Evolutionary conservation across 192 early-diverging fungal species (phyloP), one percentile per base, ranked within the genome.

Genomic region (Coemansia sp.): DNA sequence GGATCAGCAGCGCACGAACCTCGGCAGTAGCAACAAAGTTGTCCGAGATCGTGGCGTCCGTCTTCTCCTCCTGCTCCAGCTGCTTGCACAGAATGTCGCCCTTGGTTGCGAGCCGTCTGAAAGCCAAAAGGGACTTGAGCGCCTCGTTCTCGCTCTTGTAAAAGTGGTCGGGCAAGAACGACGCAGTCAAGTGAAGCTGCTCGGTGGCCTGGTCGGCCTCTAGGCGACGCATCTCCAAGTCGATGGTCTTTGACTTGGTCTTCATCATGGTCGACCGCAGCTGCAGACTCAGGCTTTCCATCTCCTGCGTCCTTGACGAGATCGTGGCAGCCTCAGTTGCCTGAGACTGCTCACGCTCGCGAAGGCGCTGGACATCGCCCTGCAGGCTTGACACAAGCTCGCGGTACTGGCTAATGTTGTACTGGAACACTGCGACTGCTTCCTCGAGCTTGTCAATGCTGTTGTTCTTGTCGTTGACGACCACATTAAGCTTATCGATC

Each of bases 121-220:
- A 88, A 33, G 94, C 65, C 33, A 98, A 70, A 40, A 95, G 45
- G 30, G 89, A 82, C 16, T 81, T 74, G 21, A 96, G 87, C 3
- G 92, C 84, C 59, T 90, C 91, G 60, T 91, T 83, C 58, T 98
- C 96, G 26, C 81, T 86, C 42, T 79, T 78, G 75, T 91, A 91
- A 72, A 95, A 96, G 12, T 89, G 82, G 46, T 92, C 91, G 0
- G 96, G 94, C 57, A 96, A 71, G 66, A 92, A 98, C 13, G 91
- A 86, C 84, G 92, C 70, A 5, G 79, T 57, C 59, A 76, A 68
- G 8, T 31, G 42, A 12, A 86, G 60, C 43, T 92, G 87, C 71
- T 92, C 89, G 1, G 82, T 84, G 1, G 93, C 93, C 74, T 98
- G 95, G 5, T 84, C 74, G 23, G 90, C 92, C 18, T 98, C 95